Evolutionary conservation across 768 basidiomycete species (phyloP).

Genomic region (Podaxis rugospora): DNA sequence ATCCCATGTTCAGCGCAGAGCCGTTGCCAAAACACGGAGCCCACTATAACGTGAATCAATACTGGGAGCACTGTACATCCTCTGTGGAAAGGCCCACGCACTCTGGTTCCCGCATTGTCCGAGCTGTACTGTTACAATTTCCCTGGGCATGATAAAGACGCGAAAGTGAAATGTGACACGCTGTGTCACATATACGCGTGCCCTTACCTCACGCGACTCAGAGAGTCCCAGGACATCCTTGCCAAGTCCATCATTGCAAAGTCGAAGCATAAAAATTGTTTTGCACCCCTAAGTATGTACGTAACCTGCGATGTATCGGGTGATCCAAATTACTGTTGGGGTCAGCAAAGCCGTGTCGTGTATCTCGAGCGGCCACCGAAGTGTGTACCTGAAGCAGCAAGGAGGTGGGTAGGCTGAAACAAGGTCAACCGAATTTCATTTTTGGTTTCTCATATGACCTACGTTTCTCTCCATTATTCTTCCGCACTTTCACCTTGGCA

Average conservation of each 20-base stretch:
- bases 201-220: neutral
- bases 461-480: too few species aligned
- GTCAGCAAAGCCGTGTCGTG: too few species aligned
- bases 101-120: constrained; percentile 95
- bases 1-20: constrained; percentile 99
- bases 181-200: neutral
- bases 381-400: too few species aligned
- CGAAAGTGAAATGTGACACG: neutral
- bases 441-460: too few species aligned
- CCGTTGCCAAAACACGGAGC: constrained; percentile 97
- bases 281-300: too few species aligned
- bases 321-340: neutral
- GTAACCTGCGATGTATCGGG: neutral
- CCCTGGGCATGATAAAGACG: constrained; percentile 59
- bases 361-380: too few species aligned
- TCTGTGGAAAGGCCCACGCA: constrained; percentile 22
- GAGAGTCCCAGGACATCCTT: too few species aligned
- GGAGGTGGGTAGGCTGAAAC: too few species aligned
- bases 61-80: neutral
- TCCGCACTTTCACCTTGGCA: too few species aligned
- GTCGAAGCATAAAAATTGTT: neutral
- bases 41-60: constrained; percentile 51
- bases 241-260: neutral
- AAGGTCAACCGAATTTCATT: too few species aligned
- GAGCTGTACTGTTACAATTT: constrained; percentile 79